A percentile compares a stretch with the other conserved stretches of the same genome.
Conservation (phyloP, 2,329 filamentous ascomycete genomes). For the Pseudogymnoascus sp. region DNA sequence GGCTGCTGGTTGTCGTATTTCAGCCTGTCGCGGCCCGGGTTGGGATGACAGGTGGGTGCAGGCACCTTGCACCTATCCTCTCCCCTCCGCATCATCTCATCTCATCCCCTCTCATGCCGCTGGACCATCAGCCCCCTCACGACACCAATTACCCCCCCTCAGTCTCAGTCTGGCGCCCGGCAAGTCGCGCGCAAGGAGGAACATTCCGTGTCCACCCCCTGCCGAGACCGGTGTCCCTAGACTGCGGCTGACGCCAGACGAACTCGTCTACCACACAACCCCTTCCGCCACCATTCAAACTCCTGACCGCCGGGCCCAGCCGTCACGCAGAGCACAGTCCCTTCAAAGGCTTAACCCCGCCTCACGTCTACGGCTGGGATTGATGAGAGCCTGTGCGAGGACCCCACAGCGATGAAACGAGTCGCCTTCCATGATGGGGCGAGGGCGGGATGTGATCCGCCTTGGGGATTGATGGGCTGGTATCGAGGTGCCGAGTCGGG, state of each 20-base stretch:
- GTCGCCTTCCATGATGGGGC: neutral
- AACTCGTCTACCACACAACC: neutral
- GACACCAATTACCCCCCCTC: too few relatives aligned
- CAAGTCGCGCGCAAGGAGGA: neutral
- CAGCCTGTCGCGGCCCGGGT: neutral
- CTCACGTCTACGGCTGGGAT: neutral
- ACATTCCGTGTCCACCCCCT: neutral
- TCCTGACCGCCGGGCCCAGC: neutral
- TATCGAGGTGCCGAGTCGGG: neutral
- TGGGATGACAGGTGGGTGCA: neutral
- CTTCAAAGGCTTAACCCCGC: neutral
- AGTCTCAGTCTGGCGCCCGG: neutral
- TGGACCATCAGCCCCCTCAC: neutral
- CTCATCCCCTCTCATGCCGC: neutral
- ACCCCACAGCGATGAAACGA: neutral
- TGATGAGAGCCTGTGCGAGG: neutral
- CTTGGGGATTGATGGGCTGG: neutral
- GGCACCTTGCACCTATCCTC: neutral
- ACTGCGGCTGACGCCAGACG: neutral
- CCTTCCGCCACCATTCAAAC: neutral
- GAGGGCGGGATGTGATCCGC: neutral
- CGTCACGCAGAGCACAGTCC: neutral
- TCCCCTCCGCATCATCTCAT: neutral
- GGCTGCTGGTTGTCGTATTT: neutral
- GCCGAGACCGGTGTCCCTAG: neutral